Evolutionary conservation across 306 rosid species (phyloP).

Genomic region (Malus fusca): DNA sequence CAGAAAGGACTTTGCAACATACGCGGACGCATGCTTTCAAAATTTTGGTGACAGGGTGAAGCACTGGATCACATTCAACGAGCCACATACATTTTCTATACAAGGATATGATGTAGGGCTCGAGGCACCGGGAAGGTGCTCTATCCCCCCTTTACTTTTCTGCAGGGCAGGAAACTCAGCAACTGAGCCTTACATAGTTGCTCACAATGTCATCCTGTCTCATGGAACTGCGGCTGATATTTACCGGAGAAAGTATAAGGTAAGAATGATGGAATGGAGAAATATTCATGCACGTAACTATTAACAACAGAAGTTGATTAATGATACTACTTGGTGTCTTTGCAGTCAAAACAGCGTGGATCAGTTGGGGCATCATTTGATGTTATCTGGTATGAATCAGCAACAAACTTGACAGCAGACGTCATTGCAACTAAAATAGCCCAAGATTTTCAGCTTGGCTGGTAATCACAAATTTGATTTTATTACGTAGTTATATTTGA

Average conservation of each 20-base stretch:
- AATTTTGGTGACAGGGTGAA: constrained; percentile 93
- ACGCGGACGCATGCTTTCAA: constrained; percentile 77
- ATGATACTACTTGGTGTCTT: background rate
- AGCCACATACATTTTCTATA: constrained; percentile 69
- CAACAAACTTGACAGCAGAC: constrained; percentile 50
- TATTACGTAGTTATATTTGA: background rate
- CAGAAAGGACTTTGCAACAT: constrained; percentile 69
- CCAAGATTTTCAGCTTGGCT: constrained; percentile 94
- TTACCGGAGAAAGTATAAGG: constrained; percentile 70
- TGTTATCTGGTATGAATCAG: constrained; percentile 79
- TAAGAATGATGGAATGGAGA: constrained; percentile 2
- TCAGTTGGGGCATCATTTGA: constrained; percentile 71
- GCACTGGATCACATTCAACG: constrained; percentile 92
- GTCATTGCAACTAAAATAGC: constrained; percentile 78
- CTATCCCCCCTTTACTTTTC: constrained; percentile 45
- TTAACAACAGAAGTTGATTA: background rate
- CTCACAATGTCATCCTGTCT: constrained; percentile 65
- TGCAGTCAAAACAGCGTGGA: constrained; percentile 61
- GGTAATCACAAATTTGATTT: constrained; percentile 36
- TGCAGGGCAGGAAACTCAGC: constrained; percentile 77
- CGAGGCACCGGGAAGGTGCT: constrained; percentile 88
- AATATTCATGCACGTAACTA: background rate
- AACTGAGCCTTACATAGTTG: constrained; percentile 85
- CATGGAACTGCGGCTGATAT: constrained; percentile 56
- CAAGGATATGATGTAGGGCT: constrained; percentile 90